Percentiles rank a stretch among this genome's conserved stretches.
Evolutionary conservation across 805 yeast genomes (phyloP).

Genomic region (Starmerella riodocensis): DNA sequence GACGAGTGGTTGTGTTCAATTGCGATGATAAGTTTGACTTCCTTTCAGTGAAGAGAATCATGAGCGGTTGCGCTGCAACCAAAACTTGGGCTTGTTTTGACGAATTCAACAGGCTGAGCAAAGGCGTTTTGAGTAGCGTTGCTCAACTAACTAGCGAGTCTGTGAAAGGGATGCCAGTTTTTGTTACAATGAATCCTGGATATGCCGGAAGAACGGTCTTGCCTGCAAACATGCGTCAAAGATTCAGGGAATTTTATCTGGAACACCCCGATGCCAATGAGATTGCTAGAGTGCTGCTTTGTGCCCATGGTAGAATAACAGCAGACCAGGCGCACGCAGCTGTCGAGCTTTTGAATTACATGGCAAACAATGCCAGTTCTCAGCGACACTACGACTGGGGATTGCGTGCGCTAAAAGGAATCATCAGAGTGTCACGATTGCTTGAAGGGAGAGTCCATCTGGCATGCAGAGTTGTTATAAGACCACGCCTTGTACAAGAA

Average conservation of each 20-base stretch:
- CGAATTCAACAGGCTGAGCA: conserved; percentile 74
- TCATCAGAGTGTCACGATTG: conserved; percentile 46
- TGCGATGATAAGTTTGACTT: conserved; percentile 85
- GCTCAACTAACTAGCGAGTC: conserved; percentile 67
- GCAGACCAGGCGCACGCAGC: conserved; percentile 34
- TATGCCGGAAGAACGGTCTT: conserved; percentile 70
- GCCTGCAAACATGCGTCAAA: conserved; percentile 74
- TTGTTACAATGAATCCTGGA: conserved; percentile 83
- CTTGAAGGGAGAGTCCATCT: conserved; percentile 38
- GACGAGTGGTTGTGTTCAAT: conserved; percentile 71
- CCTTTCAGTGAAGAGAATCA: conserved; percentile 60
- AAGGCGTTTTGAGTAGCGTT: conserved; percentile 63
- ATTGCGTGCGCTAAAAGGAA: conserved; percentile 61
- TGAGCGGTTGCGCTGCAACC: conserved; percentile 64
- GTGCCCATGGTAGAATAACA: conserved; percentile 50
- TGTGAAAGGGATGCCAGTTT: conserved; percentile 41
- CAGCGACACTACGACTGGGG: conserved; percentile 89
- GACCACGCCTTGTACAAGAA: conserved; percentile 48
- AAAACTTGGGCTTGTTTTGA: conserved; percentile 97
- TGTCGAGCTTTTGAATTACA: conserved; percentile 40
- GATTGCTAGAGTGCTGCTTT: conserved; percentile 60
- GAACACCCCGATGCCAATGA: conserved; percentile 51
- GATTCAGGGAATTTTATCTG: conserved; percentile 67
- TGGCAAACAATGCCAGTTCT: conserved; percentile 33
- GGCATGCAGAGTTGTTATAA: conserved; percentile 41